Evolutionary conservation across 2,329 filamentous ascomycete species (phyloP), one percentile per base, ranked within the genome.

Genomic region (Xylariaceae sp.): DNA sequence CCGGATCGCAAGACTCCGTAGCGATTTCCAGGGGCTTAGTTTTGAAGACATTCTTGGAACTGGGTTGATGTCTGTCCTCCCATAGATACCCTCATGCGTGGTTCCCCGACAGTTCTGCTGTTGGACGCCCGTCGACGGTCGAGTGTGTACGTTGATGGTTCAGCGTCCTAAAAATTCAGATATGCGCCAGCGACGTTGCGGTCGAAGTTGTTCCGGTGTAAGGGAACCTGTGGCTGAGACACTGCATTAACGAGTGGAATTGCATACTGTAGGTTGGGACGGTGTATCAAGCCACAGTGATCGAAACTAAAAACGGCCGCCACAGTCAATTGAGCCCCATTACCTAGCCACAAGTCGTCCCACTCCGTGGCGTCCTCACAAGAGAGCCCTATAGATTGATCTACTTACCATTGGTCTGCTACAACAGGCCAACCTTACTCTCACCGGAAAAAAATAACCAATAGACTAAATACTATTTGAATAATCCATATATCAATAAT

Each of bases 1-100:
- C 29, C 67, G 67, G 48, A 68, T 44, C 54, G 62, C 61, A 42
- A 71, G 65, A 55, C 59, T 66, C 33, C 64, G 67, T 29, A 66
- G 48, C 16, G 59, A 58, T 26, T 63, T 48, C 67, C 66, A 67
- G 13, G 67, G 68, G 40, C 60, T 66, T 44, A 69, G 51, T 58
- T 66, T 69, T 26, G 66, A 68, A 33, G 68, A 62, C 68, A 70
- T 70, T 27, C 42, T 61, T 53, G 42, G 51, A 39, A 41, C 57
- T 52, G 23, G 42, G 2, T 42, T 33, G 45, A 21, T 16, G 30
- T 39, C 37, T 41, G 50, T 61, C 58, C 44, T 53, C 53, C 54
- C 59, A 61, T 64, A 47, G 20, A 33, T 50, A 35, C 42, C 43
- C 29, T 46, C 50, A n/a, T 45, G 41, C 24, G 54, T 29, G 20